Conservation (phyloP, 164 flowering plant species). For the Berberis vulgaris region DNA sequence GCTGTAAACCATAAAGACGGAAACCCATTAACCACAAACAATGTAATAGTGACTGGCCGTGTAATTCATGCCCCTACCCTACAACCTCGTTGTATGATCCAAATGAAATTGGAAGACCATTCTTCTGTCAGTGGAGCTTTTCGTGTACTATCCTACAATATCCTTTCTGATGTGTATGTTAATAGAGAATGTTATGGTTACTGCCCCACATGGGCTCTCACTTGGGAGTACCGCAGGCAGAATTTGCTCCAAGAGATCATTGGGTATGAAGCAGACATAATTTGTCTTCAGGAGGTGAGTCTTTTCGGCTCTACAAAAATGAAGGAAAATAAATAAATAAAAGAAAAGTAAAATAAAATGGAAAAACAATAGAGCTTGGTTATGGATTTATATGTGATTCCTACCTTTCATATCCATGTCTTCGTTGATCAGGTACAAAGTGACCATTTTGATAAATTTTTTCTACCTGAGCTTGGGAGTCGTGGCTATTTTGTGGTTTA, state of each 20-base stretch:
- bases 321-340: no score
- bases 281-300: conserved; percentile 60
- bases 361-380: no score
- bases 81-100: conserved; percentile 25
- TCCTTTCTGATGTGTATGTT: conserved; percentile 29
- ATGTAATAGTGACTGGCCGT: conserved; percentile 17
- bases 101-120: conserved; percentile 4
- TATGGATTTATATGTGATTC: no score
- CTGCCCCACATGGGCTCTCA: conserved; percentile 46
- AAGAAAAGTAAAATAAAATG: no score
- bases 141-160: conserved; percentile 41
- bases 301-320: background rate
- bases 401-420: background rate
- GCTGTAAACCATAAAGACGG: conserved; percentile 15
- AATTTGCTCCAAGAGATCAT: conserved; percentile 41
- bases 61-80: conserved; percentile 26
- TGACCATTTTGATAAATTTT: conserved; percentile 50
- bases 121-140: conserved; percentile 14
- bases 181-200: conserved; percentile 6
- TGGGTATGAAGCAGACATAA: conserved; percentile 43
- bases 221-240: conserved; percentile 42
- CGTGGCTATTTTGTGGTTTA: conserved; percentile 37
- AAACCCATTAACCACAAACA: conserved; percentile 2
- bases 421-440: conserved; percentile 41
- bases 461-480: conserved; percentile 34